phyloP scores from a whole-genome alignment of 306 rosid species.

The Quercus gilva region DNA sequence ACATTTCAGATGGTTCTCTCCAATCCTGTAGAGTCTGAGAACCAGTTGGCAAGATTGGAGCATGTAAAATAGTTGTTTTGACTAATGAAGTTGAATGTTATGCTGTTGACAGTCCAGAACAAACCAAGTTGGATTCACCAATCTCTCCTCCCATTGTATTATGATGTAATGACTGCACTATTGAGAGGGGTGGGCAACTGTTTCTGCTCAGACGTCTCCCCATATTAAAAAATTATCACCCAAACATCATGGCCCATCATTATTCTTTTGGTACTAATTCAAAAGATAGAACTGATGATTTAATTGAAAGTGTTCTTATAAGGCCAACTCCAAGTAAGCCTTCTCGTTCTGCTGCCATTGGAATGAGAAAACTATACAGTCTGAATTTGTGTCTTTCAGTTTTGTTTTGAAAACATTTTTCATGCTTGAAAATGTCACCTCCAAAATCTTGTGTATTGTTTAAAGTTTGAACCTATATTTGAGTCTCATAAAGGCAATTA shows the following conservation, averaged over 20 bases:
- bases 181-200: conserved; percentile 73
- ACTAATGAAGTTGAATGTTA: conserved; percentile 25
- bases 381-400: conserved; percentile 10
- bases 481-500: conserved; percentile 41
- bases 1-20: conserved; percentile 10
- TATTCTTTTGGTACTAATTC: conserved; percentile 25
- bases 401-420: background rate
- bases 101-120: conserved; percentile 38
- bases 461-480: conserved; percentile 70
- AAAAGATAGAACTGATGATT: conserved; percentile 32
- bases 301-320: conserved; percentile 20
- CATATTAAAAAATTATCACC: conserved; percentile 54
- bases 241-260: conserved; percentile 43
- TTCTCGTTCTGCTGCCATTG: conserved; percentile 30
- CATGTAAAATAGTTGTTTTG: conserved; percentile 8
- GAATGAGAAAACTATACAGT: conserved; percentile 30
- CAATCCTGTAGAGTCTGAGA: conserved; percentile 20
- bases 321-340: conserved; percentile 46
- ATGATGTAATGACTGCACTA: conserved; percentile 34
- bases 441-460: background rate
- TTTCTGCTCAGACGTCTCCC: conserved; percentile 90
- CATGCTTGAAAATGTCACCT: too few relatives aligned
- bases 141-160: conserved; percentile 92
- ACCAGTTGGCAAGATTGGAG: conserved; percentile 7
- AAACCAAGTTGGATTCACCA: conserved; percentile 26